Evolutionary conservation across 805 yeast genomes (phyloP), one percentile per base, ranked within the genome.

Genomic region (Saccharomycopsis fodiens): DNA sequence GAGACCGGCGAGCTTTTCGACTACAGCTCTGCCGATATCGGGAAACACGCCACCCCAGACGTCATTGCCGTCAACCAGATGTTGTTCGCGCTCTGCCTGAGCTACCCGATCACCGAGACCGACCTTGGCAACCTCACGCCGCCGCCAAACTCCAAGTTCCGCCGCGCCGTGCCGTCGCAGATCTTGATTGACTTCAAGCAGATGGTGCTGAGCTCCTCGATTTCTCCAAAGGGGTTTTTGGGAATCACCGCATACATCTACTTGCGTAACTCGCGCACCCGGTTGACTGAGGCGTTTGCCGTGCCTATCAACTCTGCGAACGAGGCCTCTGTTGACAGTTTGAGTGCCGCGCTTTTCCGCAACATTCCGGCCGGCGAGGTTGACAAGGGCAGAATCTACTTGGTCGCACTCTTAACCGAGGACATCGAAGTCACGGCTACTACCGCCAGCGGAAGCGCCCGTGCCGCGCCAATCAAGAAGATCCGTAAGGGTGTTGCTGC

Each of bases 401-500:
- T 87, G 52, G 94, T 82, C 32, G 91, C 86, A 0, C 73, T 82
- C 3, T 65, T 87, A 46, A 80, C 84, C 4, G 95, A 87, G 60
- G 78, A 76, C 39, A 71, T 85, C 41, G 72, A 74, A 34, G 62
- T 80, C 39, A 65, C 66, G 12, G 25, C 23, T 12, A 35, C 49
- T 12, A n/a, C 35, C 32, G 15, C 23, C 23, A 17, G 20, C 15
- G 49, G 57, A 8, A 17, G 54, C 2, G 46, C 41, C 7, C 13
- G 10, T 10, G 44, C 46, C 15, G 60, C 63, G 13, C 17, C 54
- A 1, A 46, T 76, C 17, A 60, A 62, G 32, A 59, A 66, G 38
- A 72, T 82, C 40, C 78, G 85, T 57, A 79, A 81, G 57, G 95
- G 95, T 47, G 76, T 87, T 13, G 93, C 91, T 32, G 89, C 88